Base-by-base conservation (phyloP, 75 land plant species). In the Adiantum capillusveneris region DNA sequence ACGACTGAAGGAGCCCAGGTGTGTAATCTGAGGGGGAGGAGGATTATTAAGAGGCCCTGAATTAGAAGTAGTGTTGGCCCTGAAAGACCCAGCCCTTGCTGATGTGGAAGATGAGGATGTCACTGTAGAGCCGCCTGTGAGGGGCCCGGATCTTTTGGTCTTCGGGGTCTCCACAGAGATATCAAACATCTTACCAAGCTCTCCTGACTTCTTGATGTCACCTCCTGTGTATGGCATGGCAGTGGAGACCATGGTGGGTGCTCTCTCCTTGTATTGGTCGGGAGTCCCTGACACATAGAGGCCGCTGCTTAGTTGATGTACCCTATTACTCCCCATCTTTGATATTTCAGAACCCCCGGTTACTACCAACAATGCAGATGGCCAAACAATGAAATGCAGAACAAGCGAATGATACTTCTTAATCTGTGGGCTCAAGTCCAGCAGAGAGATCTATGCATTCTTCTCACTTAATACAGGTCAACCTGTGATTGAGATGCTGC, bases 171-270 rank as follows among this genome's bases (percentile, higher is more conserved):
- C 78, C 39, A 77, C 68, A 1, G 72, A 66, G n/a, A 78, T 75
- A 48, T 75, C 78, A 21, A 75, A 59, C 81, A 78, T 78, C 53
- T 75, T 78, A 5, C 81, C 81, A 29, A 78, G 79, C 68, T 78
- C 81, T 1, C 81, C 81, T 0, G 79, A 75, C 36, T 64, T 78
- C 74, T 75, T 78, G 24, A 78, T 53, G 42, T 78, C 81, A 9
- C 81, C 81, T 26, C 81, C 81, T 37, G 81, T 78, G 74, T 78
- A 78, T 21, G 81, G 81, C 73, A 75, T 78, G 51, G 65, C 81
- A 26, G 81, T 65, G 29, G 79, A 79, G 17, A 51, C 69, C 57
- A 78, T 78, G 19, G 79, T 75, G 31, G 52, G 59, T 21, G 43
- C 60, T 57, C 66, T 78, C 53, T 78, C 81, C 68, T 78, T 78